A percentile compares a stretch with the other conserved stretches of the same genome.
Evolutionary conservation across 129 eudicot genomes (phyloP).

Genomic region (Flaveria sonorensis): DNA sequence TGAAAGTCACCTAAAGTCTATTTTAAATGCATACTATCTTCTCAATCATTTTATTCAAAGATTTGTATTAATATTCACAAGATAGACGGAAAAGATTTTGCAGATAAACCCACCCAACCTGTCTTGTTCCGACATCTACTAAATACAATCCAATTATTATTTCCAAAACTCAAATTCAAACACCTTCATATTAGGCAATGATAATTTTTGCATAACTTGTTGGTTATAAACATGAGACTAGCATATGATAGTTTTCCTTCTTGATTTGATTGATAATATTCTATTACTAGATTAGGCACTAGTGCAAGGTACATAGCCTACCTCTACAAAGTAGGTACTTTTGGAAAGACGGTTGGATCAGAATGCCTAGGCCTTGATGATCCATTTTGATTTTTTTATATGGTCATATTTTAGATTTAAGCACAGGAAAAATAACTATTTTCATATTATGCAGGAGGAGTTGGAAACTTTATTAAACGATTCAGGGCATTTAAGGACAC

Average conservation of each 20-base stretch:
- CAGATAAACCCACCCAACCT: background rate
- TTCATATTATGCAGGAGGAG: slow-evolving; percentile 85
- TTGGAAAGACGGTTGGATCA: slow-evolving; percentile 1
- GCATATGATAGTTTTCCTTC: background rate
- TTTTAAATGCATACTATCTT: background rate
- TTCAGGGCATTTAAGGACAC: slow-evolving; percentile 86
- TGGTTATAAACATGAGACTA: background rate
- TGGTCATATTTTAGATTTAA: background rate
- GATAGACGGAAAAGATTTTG: background rate
- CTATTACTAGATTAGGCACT: background rate
- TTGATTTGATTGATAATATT: background rate
- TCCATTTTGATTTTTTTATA: background rate
- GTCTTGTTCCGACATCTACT: background rate
- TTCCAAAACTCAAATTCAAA: background rate
- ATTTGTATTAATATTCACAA: background rate
- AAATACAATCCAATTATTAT: background rate
- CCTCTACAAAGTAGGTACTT: background rate
- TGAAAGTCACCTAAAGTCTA: background rate
- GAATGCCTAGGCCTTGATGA: background rate
- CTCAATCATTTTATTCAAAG: slow-evolving; percentile 1
- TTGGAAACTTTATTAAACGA: slow-evolving; percentile 76
- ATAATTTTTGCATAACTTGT: background rate
- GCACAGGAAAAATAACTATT: background rate
- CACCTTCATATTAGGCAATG: background rate
- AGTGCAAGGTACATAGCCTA: background rate